These are phyloP conservation scores for Helotiales sp. DNA, from an alignment of 2,329 filamentous ascomycete genomes.

Conservation along the genomic window DNA sequence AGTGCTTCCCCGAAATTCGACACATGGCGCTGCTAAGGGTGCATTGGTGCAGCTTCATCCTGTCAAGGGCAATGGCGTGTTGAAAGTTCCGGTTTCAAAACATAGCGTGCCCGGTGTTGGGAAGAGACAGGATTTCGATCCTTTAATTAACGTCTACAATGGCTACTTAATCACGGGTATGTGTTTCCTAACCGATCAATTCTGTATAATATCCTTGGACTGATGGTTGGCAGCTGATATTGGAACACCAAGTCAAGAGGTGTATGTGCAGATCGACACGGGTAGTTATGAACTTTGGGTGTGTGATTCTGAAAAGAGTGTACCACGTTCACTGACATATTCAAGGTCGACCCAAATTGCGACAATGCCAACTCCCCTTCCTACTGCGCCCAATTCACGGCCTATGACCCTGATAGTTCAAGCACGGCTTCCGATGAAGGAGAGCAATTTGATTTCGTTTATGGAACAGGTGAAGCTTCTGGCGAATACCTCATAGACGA, in stretches of 20 bases:
- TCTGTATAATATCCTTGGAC: constrained; percentile 22
- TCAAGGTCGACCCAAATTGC: constrained; percentile 39
- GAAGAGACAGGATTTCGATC: not conserved
- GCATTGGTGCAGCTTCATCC: not conserved
- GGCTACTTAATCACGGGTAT: not conserved
- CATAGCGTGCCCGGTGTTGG: not conserved
- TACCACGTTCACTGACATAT: not conserved
- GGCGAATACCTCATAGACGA: constrained; percentile 13
- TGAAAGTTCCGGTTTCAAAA: not conserved
- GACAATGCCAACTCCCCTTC: constrained; percentile 22
- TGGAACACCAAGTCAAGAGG: constrained; percentile 40
- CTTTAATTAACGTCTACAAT: not conserved
- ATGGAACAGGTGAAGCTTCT: constrained; percentile 9
- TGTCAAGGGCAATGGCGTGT: not conserved
- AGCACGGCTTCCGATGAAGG: constrained; percentile 1
- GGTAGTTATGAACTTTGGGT: constrained; percentile 45
- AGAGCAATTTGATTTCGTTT: not conserved
- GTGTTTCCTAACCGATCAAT: not conserved
- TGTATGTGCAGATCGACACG: constrained; percentile 44
- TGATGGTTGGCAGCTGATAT: constrained; percentile 41
- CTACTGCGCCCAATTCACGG: not conserved
- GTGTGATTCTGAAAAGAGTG: not conserved
- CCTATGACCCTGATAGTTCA: constrained; percentile 6
- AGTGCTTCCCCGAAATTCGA: not conserved
- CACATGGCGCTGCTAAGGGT: not conserved